phyloP scores from a whole-genome alignment of 2,329 filamentous ascomycete genomes.

The Fusarium sp. region DNA sequence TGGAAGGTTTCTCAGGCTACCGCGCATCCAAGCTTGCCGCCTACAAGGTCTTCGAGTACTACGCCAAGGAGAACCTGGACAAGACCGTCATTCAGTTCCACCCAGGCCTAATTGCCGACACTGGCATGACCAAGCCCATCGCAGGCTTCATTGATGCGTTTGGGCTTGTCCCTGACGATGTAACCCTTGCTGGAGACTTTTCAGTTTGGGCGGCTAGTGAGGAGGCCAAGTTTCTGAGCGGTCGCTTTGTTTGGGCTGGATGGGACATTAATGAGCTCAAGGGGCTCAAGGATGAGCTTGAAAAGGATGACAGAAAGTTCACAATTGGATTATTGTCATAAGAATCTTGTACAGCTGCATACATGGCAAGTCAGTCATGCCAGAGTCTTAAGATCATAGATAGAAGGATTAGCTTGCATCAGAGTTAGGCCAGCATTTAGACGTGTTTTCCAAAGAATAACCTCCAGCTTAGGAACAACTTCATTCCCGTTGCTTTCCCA shows the following conservation, averaged over 20 bases:
- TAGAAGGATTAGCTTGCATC: background rate
- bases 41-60: slow-evolving; percentile 55
- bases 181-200: slow-evolving; percentile 55
- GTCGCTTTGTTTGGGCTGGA: slow-evolving; percentile 60
- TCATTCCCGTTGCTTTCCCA: background rate
- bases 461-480: background rate
- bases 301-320: slow-evolving; percentile 28
- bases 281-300: slow-evolving; percentile 50
- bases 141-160: slow-evolving; percentile 11
- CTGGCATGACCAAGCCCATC: slow-evolving; percentile 41
- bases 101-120: slow-evolving; percentile 54
- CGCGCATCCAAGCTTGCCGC: slow-evolving; percentile 56
- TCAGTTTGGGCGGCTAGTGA: slow-evolving; percentile 57
- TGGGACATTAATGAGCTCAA: slow-evolving; percentile 66
- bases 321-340: slow-evolving; percentile 30
- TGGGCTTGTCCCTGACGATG: slow-evolving; percentile 30
- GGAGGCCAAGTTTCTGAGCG: slow-evolving; percentile 60
- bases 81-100: slow-evolving; percentile 57
- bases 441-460: background rate
- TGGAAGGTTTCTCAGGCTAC: slow-evolving; percentile 51
- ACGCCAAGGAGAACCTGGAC: slow-evolving; percentile 54
- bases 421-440: background rate
- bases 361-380: background rate
- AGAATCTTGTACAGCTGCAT: background rate
- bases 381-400: background rate